These are phyloP conservation scores for Triticum timopheevii DNA, from an alignment of 176 grass and related monocot genomes.

Conservation along the genomic window DNA sequence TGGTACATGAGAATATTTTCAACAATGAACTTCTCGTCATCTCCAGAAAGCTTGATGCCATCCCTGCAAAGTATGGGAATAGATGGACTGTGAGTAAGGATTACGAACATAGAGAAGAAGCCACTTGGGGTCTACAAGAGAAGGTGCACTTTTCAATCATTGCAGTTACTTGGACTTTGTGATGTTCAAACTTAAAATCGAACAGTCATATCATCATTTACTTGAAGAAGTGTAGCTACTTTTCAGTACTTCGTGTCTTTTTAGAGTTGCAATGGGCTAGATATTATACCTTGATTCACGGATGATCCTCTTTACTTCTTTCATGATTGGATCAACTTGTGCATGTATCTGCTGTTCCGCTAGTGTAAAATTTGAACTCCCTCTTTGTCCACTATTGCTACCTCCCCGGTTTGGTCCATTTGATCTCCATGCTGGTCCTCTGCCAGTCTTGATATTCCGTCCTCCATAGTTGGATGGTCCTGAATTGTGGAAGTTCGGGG, in stretches of 20 bases:
- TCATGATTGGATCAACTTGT: constrained; percentile 38
- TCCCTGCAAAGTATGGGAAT: constrained; percentile 20
- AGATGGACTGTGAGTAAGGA: not conserved
- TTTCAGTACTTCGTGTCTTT: not conserved
- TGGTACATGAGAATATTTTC: constrained; percentile 45
- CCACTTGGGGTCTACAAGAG: constrained; percentile 9
- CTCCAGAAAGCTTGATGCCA: constrained; percentile 27
- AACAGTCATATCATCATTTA: constrained; percentile 17
- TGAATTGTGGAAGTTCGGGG: constrained; percentile 14
- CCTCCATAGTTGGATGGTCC: constrained; percentile 26
- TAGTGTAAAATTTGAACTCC: constrained; percentile 21
- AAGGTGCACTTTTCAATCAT: not conserved
- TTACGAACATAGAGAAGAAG: constrained; percentile 4
- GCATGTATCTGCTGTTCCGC: constrained; percentile 30
- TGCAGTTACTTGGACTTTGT: not conserved
- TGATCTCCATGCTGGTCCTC: constrained; percentile 31
- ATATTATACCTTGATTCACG: constrained; percentile 44
- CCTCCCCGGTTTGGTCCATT: constrained; percentile 18
- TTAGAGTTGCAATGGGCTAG: constrained; percentile 1
- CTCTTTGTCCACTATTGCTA: constrained; percentile 12
- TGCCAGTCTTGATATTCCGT: constrained; percentile 19
- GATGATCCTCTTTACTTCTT: constrained; percentile 51
- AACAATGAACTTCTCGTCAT: constrained; percentile 35
- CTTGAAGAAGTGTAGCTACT: constrained; percentile 1
- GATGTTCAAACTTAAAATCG: not conserved